Base-by-base conservation (phyloP, 306 rosid genomes). In the Lathyrus oleraceus region DNA sequence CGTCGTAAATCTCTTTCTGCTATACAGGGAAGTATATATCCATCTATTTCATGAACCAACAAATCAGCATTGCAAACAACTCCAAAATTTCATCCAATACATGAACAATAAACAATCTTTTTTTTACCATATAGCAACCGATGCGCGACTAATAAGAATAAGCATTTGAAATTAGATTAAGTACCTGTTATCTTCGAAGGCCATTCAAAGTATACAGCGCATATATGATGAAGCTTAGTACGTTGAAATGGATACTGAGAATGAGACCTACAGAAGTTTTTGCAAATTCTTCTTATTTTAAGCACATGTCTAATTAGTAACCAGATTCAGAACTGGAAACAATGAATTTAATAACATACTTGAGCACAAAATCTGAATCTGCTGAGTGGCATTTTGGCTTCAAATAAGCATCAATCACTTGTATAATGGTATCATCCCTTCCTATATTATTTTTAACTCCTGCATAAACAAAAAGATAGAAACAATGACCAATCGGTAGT, bases 151-250 rank as follows among this genome's bases (percentile, higher is more conserved):
- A 6, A 56, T 30, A 52, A 35, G 66, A 74, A 53, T 52, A 38
- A 12, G 71, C 28, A 44, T 13, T 52, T 71, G 48, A 62, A 71
- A 76, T 51, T 40, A 76, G 76, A 65, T 44, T 39, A 67, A 61
- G 58, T 78, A 91, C 95, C 97, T 85, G 90, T 91, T 85, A 71
- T 91, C 70, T 85, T 91, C n/a, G 80, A 65, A 76, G 88, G 76
- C 97, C 95, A 91, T 57, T 68, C 79, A 67, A 91, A 88, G 71
- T 81, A 78, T 73, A 75, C 84, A 38, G 70, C 72, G 36, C 97
- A 91, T 63, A 83, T 73, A 79, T 85, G 81, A 48, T 86, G 95
- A 57, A 88, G 72, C 75, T 83, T 61, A 75, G 44, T 58, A 21
- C 72, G 97, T 79, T 86, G 87, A 83, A 85, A 91, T 4, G 85